Percentiles rank a stretch among this genome's conserved stretches.
phyloP scores from a whole-genome alignment of 1,284 basidiomycete genomes.

The Filobasidium uniguttulatum region DNA sequence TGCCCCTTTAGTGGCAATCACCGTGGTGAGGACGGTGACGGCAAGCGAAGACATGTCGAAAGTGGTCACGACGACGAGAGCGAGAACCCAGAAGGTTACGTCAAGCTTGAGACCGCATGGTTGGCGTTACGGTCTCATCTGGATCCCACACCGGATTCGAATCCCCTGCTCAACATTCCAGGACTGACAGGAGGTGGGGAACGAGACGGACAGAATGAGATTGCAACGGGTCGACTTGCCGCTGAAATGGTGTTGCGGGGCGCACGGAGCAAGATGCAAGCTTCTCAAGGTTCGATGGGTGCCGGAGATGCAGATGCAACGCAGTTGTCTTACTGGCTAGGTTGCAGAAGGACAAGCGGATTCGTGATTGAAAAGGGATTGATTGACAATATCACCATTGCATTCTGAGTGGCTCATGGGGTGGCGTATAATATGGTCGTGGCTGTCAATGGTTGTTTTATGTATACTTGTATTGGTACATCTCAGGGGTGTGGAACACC shows the following conservation, averaged over 20 bases:
- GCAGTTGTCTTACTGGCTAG: neutral
- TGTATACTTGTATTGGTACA: no score
- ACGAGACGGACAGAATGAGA: constrained; percentile 31
- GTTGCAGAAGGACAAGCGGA: neutral
- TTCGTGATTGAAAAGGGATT: neutral
- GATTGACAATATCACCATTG: neutral
- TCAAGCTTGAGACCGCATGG: constrained; percentile 35
- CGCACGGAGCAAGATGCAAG: constrained; percentile 23
- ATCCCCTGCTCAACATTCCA: neutral
- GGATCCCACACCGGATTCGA: constrained; percentile 19
- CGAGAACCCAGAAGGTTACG: constrained; percentile 4
- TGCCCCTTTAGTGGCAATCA: constrained; percentile 30
- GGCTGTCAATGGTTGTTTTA: no score
- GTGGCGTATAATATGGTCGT: neutral
- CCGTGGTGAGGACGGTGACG: constrained; percentile 4
- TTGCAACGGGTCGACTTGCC: constrained; percentile 36
- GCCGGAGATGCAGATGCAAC: neutral
- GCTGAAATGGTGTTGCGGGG: constrained; percentile 34
- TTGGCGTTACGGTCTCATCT: constrained; percentile 26
- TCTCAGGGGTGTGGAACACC: no score
- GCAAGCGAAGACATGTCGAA: constrained; percentile 8
- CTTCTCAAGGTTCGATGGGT: neutral
- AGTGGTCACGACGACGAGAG: constrained; percentile 25
- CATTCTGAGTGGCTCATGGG: neutral
- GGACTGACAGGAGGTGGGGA: constrained; percentile 19